Base-by-base conservation (phyloP, 306 rosid genomes). In the Betula pendula region DNA sequence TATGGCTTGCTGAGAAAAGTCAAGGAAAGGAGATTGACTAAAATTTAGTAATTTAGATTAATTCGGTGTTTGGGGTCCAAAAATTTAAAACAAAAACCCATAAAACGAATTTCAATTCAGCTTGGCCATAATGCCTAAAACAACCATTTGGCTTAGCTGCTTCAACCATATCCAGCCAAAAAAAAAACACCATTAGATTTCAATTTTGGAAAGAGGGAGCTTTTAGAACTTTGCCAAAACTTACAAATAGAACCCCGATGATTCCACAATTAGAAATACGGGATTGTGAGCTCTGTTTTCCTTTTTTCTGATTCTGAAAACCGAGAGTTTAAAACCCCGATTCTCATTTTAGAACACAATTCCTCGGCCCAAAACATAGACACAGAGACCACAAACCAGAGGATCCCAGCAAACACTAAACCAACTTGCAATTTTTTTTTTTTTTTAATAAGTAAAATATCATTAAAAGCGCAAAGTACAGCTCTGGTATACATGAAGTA, bases 231-330 rank as follows among this genome's bases (percentile, higher is more conserved):
- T 22, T 27, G 0, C 45, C 43, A 79, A 38, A 45, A 86, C 92
- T 80, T 72, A 91, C 92, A 60, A 70, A 70, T 44, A 68, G 63
- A 71, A 78, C 78, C 63, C 78, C 63, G 59, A 27, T 19, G 78
- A 70, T 22, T 77, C 84, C 40, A 59, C 35, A 42, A 42, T 11
- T 14, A 74, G 25, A 59, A 66, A 42, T 22, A 35, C 62, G 69
- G 69, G 74, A 29, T 71, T 58, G 50, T 40, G 29, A 82, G 63
- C 71, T 38, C 63, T 68, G 47, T 66, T 12, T 14, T 17, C 71
- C 40, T 4, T 4, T 35, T 35, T 79, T 77, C 48, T 53, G 73
- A 75, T 69, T 27, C 40, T 83, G 71, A 75, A 73, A 58, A 73
- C 51, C 44, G 17, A 33, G 38, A 43, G 38, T 35, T 35, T 35